A percentile compares a stretch with the other conserved stretches of the same genome.
phyloP scores from a whole-genome alignment of 2,329 filamentous ascomycete species.

The Polychaeton citri region DNA sequence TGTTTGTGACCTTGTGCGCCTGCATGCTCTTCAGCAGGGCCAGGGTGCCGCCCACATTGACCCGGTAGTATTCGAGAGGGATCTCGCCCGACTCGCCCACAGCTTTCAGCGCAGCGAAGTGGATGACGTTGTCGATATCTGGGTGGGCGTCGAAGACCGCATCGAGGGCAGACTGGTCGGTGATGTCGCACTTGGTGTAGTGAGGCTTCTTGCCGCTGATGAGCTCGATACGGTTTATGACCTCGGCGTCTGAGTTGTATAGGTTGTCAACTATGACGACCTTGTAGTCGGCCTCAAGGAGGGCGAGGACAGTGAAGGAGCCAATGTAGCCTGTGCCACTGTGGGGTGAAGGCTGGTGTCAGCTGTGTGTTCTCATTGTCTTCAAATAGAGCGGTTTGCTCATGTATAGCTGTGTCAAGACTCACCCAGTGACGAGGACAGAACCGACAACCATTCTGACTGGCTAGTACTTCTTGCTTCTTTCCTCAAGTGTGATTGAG shows the following conservation, averaged over 20 bases:
- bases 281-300: constrained; percentile 89
- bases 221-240: constrained; percentile 87
- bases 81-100: constrained; percentile 91
- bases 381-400: background rate
- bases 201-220: constrained; percentile 76
- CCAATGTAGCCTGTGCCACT: constrained; percentile 99
- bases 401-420: too few species aligned
- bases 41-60: constrained; percentile 91
- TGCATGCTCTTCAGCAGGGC: constrained; percentile 76
- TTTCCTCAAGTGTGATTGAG: too few species aligned
- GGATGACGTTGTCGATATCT: constrained; percentile 93
- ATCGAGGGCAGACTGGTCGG: constrained; percentile 69
- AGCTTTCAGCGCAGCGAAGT: constrained; percentile 96
- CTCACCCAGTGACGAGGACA: constrained; percentile 13
- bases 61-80: constrained; percentile 92
- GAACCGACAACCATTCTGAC: constrained; percentile 11
- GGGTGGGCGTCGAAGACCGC: constrained; percentile 80
- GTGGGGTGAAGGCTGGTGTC: constrained; percentile 7
- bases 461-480: too few species aligned
- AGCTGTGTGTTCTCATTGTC: background rate
- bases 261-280: constrained; percentile 94
- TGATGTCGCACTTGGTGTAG: constrained; percentile 81
- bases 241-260: constrained; percentile 90
- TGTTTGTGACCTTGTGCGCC: constrained; percentile 82
- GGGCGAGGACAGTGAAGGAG: constrained; percentile 84